phyloP scores from a whole-genome alignment of 805 yeast species.

The Lipomyces orientalis region DNA sequence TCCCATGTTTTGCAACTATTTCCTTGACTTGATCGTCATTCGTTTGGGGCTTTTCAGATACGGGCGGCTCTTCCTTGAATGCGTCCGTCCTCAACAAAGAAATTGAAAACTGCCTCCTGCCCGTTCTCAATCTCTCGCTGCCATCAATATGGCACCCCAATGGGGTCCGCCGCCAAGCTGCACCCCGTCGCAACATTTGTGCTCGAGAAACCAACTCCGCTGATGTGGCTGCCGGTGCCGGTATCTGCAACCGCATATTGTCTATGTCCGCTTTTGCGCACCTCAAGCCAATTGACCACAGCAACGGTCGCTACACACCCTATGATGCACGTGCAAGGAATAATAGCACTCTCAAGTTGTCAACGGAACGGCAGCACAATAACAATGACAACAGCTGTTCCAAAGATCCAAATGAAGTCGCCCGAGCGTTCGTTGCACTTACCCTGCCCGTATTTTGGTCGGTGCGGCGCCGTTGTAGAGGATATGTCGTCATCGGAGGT shows the following conservation, averaged over 20 bases:
- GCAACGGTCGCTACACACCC: neutral
- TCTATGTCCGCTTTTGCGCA: neutral
- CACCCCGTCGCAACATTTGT: neutral
- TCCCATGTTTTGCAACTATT: neutral
- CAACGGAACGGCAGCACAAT: too few relatives aligned
- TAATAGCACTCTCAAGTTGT: neutral
- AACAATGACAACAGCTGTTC: too few relatives aligned
- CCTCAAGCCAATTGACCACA: neutral
- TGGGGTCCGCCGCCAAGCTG: neutral
- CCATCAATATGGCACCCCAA: neutral
- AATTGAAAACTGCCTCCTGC: neutral
- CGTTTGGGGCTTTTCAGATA: neutral
- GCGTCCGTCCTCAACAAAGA: neutral
- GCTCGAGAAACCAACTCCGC: neutral
- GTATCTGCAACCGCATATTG: constrained; percentile 1
- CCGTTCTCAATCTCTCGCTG: neutral
- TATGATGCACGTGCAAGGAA: neutral
- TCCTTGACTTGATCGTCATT: neutral
- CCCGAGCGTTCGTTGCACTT: too few relatives aligned
- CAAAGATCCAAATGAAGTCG: too few relatives aligned
- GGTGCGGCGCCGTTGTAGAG: neutral
- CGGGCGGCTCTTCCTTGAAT: neutral
- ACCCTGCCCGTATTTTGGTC: neutral
- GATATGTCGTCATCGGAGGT: neutral
- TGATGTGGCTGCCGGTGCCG: neutral